These are phyloP conservation scores for Suillus subluteus DNA, from an alignment of 768 basidiomycete genomes.

Conservation along the genomic window DNA sequence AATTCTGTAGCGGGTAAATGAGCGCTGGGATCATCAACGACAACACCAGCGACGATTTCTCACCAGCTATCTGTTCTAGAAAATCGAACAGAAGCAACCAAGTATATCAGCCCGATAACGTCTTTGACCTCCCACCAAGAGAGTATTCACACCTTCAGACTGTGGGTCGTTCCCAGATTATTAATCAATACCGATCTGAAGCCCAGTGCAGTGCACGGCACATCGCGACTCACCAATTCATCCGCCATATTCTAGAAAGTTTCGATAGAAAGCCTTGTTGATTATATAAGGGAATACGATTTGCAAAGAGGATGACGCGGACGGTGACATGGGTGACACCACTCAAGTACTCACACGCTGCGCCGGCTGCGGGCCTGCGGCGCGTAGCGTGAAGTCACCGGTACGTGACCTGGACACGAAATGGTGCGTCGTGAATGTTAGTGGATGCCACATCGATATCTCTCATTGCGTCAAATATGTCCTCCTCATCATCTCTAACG, in stretches of 20 bases:
- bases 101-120: neutral
- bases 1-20: constrained; percentile 64
- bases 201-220: constrained; percentile 9
- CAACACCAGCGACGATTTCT: constrained; percentile 26
- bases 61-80: constrained; percentile 90
- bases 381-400: constrained; percentile 3
- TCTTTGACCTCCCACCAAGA: constrained; percentile 13
- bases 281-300: neutral
- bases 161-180: constrained; percentile 28
- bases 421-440: constrained; percentile 1
- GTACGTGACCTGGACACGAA: constrained; percentile 3
- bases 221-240: constrained; percentile 50
- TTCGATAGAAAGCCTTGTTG: neutral
- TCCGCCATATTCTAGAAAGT: constrained; percentile 51
- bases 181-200: constrained; percentile 22
- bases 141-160: constrained; percentile 57
- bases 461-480: constrained; percentile 5
- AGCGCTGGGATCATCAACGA: constrained; percentile 5
- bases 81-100: constrained; percentile 16
- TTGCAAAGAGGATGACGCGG: constrained; percentile 12
- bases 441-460: constrained; percentile 3
- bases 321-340: no score
- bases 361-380: no score
- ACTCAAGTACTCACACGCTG: no score
- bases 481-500: constrained; percentile 34